A percentile compares a stretch with the other conserved stretches of the same genome.
Conservation (phyloP, 2,329 filamentous ascomycete genomes). For the Colletotrichum theobromicola region DNA sequence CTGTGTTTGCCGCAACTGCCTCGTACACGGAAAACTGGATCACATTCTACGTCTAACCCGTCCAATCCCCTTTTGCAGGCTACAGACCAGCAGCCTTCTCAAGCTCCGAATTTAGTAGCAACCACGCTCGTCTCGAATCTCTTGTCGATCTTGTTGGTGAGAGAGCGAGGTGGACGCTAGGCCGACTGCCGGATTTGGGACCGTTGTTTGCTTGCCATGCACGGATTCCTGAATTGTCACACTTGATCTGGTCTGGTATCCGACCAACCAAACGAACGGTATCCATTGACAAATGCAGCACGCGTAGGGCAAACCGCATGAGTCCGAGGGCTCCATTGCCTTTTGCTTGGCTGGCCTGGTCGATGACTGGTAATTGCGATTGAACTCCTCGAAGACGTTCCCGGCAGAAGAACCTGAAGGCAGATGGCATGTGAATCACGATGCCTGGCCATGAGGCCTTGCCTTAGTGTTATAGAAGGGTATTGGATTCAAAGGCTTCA, state of each 20-base stretch:
- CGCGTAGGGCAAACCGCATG: background rate
- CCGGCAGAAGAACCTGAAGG: background rate
- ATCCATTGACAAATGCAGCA: background rate
- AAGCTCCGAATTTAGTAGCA: background rate
- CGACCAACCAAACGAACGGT: background rate
- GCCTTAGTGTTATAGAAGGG: background rate
- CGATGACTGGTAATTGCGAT: background rate
- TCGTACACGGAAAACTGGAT: background rate
- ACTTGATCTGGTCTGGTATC: background rate
- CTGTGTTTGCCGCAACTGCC: background rate
- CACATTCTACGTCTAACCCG: background rate
- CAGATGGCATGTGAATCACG: background rate
- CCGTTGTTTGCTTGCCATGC: background rate
- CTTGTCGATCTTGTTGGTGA: background rate
- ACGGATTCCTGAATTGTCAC: background rate
- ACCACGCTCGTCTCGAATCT: background rate
- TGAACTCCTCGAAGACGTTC: background rate
- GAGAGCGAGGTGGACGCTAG: background rate
- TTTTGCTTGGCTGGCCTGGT: background rate
- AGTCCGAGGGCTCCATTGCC: background rate
- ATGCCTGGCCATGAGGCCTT: background rate
- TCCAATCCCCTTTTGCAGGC: background rate
- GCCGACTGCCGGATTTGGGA: background rate
- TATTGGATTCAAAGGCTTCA: background rate
- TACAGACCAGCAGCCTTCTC: background rate